Conservation (phyloP, 2,329 filamentous ascomycete species). For the Tolypocladium inflatum region DNA sequence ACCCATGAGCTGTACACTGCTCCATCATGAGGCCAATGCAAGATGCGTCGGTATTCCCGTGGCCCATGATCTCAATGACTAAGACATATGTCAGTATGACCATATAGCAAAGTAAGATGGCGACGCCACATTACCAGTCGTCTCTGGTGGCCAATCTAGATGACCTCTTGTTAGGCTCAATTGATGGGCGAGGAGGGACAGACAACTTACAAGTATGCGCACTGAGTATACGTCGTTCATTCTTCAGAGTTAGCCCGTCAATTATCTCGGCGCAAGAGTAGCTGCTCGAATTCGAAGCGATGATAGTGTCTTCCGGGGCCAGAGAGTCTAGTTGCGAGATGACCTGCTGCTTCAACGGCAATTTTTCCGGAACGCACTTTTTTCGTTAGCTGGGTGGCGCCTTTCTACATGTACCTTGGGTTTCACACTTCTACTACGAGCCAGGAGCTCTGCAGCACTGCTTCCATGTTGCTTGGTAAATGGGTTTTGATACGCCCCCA, state of each 20-base stretch:
- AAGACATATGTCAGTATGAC: neutral
- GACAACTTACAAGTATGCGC: slow-evolving; percentile 29
- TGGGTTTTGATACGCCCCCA: slow-evolving; percentile 14
- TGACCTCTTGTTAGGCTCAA: too few species aligned
- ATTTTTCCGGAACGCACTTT: slow-evolving; percentile 33
- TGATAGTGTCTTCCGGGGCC: slow-evolving; percentile 23
- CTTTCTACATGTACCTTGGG: neutral
- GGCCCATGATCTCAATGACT: slow-evolving; percentile 22
- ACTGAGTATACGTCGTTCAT: slow-evolving; percentile 27
- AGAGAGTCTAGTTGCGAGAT: slow-evolving; percentile 28
- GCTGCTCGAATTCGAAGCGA: slow-evolving; percentile 38
- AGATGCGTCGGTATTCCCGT: slow-evolving; percentile 12
- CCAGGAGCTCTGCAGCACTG: slow-evolving; percentile 14
- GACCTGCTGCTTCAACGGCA: slow-evolving; percentile 28
- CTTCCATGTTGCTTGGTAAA: slow-evolving; percentile 5
- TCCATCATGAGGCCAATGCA: slow-evolving; percentile 14
- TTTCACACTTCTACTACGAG: slow-evolving; percentile 16
- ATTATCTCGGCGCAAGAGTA: slow-evolving; percentile 34
- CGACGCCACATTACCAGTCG: slow-evolving; percentile 9
- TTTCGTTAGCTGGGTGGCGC: neutral
- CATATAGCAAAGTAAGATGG: accelerated
- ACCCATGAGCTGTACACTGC: slow-evolving; percentile 15
- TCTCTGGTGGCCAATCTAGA: slow-evolving; percentile 22
- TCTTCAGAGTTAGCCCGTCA: slow-evolving; percentile 21
- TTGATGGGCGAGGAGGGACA: neutral